A percentile compares a stretch with the other conserved stretches of the same genome.
These are phyloP conservation scores for Groenewaldozyma auringiensis DNA, from an alignment of 1,139 yeast species.

Conservation along the genomic window DNA sequence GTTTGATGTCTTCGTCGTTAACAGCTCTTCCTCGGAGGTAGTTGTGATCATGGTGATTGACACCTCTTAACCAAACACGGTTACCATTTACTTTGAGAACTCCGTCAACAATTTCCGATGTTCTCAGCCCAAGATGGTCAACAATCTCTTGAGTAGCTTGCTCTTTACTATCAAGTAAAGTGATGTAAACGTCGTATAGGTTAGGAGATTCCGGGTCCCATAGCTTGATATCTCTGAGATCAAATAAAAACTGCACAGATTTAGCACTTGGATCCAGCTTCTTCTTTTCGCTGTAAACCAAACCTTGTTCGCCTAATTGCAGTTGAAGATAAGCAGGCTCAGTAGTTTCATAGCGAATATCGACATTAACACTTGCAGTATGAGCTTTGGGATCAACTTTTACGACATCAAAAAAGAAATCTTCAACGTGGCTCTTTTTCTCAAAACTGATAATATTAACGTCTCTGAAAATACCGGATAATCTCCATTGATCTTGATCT, in stretches of 20 bases:
- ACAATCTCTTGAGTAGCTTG: slow-evolving; percentile 15
- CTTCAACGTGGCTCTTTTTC: slow-evolving; percentile 19
- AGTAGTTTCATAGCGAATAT: no score
- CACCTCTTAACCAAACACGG: slow-evolving; percentile 28
- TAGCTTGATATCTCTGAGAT: slow-evolving; percentile 16
- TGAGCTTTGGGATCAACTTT: no score
- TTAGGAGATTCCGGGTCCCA: slow-evolving; percentile 34
- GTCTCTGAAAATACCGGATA: slow-evolving; percentile 29
- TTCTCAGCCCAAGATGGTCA: slow-evolving; percentile 29
- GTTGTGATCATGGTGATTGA: slow-evolving; percentile 34
- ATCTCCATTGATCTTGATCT: slow-evolving; percentile 36
- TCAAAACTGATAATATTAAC: slow-evolving; percentile 19
- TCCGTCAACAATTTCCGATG: slow-evolving; percentile 26
- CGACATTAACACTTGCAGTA: no score
- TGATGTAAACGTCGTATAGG: slow-evolving; percentile 23
- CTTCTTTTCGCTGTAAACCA: no score
- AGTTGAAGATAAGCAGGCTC: no score
- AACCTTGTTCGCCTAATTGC: no score
- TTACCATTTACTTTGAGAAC: slow-evolving; percentile 28
- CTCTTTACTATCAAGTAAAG: slow-evolving; percentile 11
- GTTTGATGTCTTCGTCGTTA: slow-evolving; percentile 26
- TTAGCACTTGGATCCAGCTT: slow-evolving; percentile 9
- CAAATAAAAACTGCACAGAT: slow-evolving; percentile 1
- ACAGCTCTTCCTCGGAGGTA: slow-evolving; percentile 31
- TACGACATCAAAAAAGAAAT: no score